A percentile compares a stretch with the other conserved stretches of the same genome.
These are phyloP conservation scores for Phytophthora cryptogea DNA, from an alignment of 352 stramenopile genomes.

Conservation along the genomic window DNA sequence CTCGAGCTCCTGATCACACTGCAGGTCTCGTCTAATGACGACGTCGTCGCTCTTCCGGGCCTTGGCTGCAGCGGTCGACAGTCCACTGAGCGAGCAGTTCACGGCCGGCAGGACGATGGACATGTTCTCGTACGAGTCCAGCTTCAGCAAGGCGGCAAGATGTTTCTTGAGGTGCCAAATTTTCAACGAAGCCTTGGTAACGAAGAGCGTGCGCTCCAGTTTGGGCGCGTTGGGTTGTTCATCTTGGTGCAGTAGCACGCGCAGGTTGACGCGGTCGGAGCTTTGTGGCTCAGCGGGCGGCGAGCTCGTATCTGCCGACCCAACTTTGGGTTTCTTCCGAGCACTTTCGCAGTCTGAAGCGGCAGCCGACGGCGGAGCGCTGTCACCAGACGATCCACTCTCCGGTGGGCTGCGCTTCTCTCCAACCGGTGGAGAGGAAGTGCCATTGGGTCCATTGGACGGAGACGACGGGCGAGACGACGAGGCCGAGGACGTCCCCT, in stretches of 20 bases:
- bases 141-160: constrained; percentile 50
- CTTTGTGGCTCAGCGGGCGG: not conserved
- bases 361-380: constrained; percentile 10
- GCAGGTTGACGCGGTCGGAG: constrained; percentile 58
- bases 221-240: constrained; percentile 37
- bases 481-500: constrained; percentile 10
- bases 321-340: constrained; percentile 38
- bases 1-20: constrained; percentile 76
- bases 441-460: constrained; percentile 10
- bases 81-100: constrained; percentile 59
- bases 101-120: constrained; percentile 58
- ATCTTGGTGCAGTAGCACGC: constrained; percentile 60
- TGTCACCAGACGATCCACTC: constrained; percentile 12
- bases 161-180: constrained; percentile 78
- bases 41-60: constrained; percentile 12
- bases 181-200: constrained; percentile 68
- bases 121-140: constrained; percentile 52
- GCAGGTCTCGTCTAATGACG: constrained; percentile 63
- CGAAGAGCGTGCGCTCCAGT: constrained; percentile 62
- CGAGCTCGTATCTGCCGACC: not conserved
- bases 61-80: constrained; percentile 29
- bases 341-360: constrained; percentile 24
- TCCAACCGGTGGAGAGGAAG: constrained; percentile 22
- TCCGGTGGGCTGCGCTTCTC: constrained; percentile 40
- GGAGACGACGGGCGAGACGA: constrained; percentile 36